Percentiles rank a stretch among this genome's conserved stretches.
Evolutionary conservation across 352 stramenopile species (phyloP).

Genomic region (Thalassiosira allenii): DNA sequence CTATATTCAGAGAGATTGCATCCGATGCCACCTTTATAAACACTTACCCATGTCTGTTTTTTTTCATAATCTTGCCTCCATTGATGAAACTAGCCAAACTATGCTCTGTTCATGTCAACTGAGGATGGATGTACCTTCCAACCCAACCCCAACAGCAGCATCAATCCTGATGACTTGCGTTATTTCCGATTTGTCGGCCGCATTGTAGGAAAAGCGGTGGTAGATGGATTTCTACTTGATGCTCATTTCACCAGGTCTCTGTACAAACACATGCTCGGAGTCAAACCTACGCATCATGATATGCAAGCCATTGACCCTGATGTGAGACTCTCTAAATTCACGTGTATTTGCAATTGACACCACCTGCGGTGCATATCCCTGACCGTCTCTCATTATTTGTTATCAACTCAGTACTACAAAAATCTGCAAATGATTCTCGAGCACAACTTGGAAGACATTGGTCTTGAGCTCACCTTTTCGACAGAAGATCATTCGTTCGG

Average conservation of each 20-base stretch:
- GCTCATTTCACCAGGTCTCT: constrained; percentile 98
- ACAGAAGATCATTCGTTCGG: constrained; percentile 87
- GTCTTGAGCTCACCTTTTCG: constrained; percentile 88
- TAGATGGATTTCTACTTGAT: constrained; percentile 98
- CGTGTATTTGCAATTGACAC: too few species aligned
- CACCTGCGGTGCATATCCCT: too few species aligned
- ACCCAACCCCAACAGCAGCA: constrained; percentile 97
- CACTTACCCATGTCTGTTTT: too few species aligned
- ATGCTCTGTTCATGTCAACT: constrained; percentile 98
- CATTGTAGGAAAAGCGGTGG: constrained; percentile 99
- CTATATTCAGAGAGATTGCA: too few species aligned
- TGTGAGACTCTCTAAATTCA: too few species aligned
- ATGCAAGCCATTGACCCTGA: constrained; percentile 99
- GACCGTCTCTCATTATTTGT: too few species aligned
- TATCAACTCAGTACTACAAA: constrained; percentile 89
- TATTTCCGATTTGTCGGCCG: constrained; percentile 96
- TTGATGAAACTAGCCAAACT: too few species aligned
- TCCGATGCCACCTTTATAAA: too few species aligned
- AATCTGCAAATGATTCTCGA: constrained; percentile 89
- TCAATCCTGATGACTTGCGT: constrained; percentile 98
- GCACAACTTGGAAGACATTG: constrained; percentile 88
- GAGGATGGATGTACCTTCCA: constrained; percentile 99
- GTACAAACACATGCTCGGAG: constrained; percentile 99
- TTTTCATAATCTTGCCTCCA: too few species aligned
- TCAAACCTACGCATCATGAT: constrained; percentile 95